These are phyloP conservation scores for Tarenaya hassleriana DNA, from an alignment of 345 rosid species.

Conservation along the genomic window DNA sequence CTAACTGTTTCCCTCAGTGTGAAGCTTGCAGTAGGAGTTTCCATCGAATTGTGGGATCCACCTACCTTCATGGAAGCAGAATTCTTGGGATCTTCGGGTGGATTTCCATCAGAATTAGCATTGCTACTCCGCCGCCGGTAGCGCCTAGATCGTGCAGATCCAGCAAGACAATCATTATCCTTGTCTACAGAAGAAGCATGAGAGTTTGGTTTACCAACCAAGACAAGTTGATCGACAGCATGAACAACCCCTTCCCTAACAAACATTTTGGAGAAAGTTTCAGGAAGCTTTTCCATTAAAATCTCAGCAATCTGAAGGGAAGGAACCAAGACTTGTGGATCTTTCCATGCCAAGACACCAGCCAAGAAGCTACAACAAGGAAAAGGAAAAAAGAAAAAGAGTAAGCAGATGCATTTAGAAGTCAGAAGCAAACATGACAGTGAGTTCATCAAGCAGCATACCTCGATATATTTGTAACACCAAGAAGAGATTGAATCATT, in stretches of 20 bases:
- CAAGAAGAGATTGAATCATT: constrained; percentile 81
- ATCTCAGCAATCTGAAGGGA: constrained; percentile 94
- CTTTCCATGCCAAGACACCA: constrained; percentile 99
- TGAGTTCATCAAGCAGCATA: constrained; percentile 23
- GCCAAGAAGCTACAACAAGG: constrained; percentile 67
- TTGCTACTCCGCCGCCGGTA: constrained; percentile 75
- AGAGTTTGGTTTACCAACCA: constrained; percentile 52
- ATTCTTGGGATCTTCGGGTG: constrained; percentile 57
- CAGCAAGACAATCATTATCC: constrained; percentile 66
- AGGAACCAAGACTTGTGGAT: constrained; percentile 95
- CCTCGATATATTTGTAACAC: constrained; percentile 92
- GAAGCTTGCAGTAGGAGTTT: constrained; percentile 60
- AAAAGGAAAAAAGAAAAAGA: constrained; percentile 19
- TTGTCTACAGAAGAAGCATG: constrained; percentile 55
- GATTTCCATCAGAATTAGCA: constrained; percentile 58
- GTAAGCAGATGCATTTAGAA: not conserved
- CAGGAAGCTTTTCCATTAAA: constrained; percentile 98
- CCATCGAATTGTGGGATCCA: constrained; percentile 59
- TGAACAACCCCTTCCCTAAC: constrained; percentile 98
- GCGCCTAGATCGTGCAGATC: constrained; percentile 84
- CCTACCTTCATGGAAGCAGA: constrained; percentile 47
- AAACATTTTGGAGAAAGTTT: constrained; percentile 86
- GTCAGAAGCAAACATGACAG: constrained; percentile 9
- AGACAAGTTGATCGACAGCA: constrained; percentile 91
- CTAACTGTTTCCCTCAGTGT: constrained; percentile 66